phyloP scores from a whole-genome alignment of 2,329 filamentous ascomycete genomes.

The Gnomoniopsis sp. region DNA sequence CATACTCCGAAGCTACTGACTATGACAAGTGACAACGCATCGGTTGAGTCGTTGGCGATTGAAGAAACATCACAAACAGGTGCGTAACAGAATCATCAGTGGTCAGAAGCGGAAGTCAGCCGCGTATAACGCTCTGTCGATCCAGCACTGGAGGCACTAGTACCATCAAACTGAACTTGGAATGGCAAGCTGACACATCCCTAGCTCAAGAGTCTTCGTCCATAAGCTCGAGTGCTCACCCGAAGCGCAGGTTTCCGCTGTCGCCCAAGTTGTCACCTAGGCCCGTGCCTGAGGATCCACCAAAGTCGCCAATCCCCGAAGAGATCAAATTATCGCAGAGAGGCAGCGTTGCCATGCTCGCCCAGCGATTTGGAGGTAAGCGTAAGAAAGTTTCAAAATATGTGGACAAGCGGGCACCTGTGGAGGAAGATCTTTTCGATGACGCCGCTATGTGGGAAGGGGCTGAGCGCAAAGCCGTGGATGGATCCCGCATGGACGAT shows the following conservation, averaged over 20 bases:
- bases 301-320: slow-evolving; percentile 3
- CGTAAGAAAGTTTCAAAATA: slow-evolving; percentile 36
- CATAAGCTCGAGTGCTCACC: not conserved
- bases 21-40: slow-evolving; percentile 20
- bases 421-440: slow-evolving; percentile 42
- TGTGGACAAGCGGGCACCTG: slow-evolving; percentile 35
- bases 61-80: slow-evolving; percentile 11
- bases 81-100: not conserved
- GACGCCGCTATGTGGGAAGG: slow-evolving; percentile 43
- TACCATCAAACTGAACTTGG: not conserved
- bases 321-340: slow-evolving; percentile 5
- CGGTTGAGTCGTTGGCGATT: slow-evolving; percentile 17
- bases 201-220: not conserved
- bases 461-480: slow-evolving; percentile 34
- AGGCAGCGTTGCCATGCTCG: slow-evolving; percentile 32
- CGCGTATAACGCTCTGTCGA: not conserved
- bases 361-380: slow-evolving; percentile 33
- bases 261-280: slow-evolving; percentile 4
- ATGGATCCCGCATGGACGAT: slow-evolving; percentile 24
- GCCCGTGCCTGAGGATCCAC: not conserved
- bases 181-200: slow-evolving; percentile 4
- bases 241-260: not conserved
- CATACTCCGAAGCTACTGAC: slow-evolving; percentile 31
- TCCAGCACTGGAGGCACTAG: not conserved
- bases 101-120: not conserved